Base-by-base conservation (phyloP, 345 rosid genomes). In the Heritiera littoralis region DNA sequence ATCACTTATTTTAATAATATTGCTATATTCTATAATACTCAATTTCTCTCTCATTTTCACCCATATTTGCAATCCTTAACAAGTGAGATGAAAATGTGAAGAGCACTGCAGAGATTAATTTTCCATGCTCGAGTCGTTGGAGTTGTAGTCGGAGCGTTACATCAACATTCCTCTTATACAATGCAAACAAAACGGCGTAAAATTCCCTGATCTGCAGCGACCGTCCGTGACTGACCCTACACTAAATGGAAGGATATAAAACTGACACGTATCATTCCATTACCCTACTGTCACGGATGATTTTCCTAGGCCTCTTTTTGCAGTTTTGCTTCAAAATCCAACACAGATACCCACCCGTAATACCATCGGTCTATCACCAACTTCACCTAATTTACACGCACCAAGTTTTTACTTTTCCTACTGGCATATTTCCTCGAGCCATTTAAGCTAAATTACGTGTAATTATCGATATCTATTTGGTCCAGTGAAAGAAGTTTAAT, bases 221-320 rank as follows among this genome's bases (percentile, higher is more conserved):
- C 71, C 5, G 43, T 49, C 77, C 67, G 76, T 59, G 76, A 78
- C 70, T 46, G 56, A 12, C 77, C 11, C 46, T 43, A 18, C 5
- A 40, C 6, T 18, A 0, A 1, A 23, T 23, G 17, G 35, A 15
- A 75, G 75, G 2, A 38, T 15, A 32, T 18, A 6, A 41, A 56
- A 3, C 17, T 17, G 81, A 58, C 85, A 83, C 80, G 85, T 43
- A 14, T 66, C 15, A 4, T 12, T 0, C 66, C 40, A 23, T 7
- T n/a, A 2, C 12, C 12, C n/a, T 30, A 28, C 32, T 43, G 52
- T 1, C 6, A 7, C 56, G 4, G 14, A 2, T 43, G 61, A 64
- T n/a, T 48, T 49, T 46, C 79, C 63, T 67, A 49, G 64, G 69
- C 60, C 46, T 61, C 28, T n/a, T 72, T 77, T 45, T 63, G 18